A percentile compares a stretch with the other conserved stretches of the same genome.
These are phyloP conservation scores for Aphanomyces invadans DNA, from an alignment of 352 stramenopile species.

Conservation along the genomic window DNA sequence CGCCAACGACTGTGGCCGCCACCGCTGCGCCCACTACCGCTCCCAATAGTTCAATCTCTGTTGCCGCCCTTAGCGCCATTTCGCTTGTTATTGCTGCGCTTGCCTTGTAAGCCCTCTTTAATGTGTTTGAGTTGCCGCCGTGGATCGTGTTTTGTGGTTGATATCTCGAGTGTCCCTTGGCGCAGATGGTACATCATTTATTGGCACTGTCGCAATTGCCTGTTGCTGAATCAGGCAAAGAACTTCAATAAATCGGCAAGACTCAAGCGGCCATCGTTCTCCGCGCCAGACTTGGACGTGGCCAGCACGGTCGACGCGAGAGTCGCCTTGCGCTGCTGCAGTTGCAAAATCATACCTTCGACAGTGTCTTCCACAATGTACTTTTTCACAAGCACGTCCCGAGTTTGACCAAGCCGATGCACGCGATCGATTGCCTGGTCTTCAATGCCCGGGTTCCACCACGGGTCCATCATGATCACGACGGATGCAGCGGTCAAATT, in stretches of 20 bases:
- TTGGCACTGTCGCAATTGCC: neutral
- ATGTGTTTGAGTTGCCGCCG: neutral
- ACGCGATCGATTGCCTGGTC: constrained; percentile 92
- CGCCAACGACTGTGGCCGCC: neutral
- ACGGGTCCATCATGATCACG: constrained; percentile 87
- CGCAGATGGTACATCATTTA: too few species aligned
- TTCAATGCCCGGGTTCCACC: constrained; percentile 92
- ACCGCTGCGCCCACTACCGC: neutral
- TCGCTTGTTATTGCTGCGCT: neutral
- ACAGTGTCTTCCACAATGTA: constrained; percentile 86
- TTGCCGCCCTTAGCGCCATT: neutral
- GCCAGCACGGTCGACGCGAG: constrained; percentile 79
- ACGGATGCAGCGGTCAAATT: constrained; percentile 86
- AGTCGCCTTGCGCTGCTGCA: constrained; percentile 85
- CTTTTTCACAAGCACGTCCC: constrained; percentile 81
- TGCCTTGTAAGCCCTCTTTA: neutral
- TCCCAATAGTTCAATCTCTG: neutral
- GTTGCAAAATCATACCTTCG: constrained; percentile 86
- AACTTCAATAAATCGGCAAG: constrained; percentile 19
- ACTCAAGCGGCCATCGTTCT: constrained; percentile 17
- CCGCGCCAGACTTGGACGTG: constrained; percentile 14
- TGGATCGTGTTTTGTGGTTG: neutral
- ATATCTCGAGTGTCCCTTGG: neutral
- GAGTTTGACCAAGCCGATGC: constrained; percentile 80
- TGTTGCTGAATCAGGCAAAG: constrained; percentile 13